Percentiles rank a stretch among this genome's conserved stretches.
Evolutionary conservation across 495 filamentous ascomycete genomes (phyloP).

Genomic region (Podospora bellae-mahoneyi): DNA sequence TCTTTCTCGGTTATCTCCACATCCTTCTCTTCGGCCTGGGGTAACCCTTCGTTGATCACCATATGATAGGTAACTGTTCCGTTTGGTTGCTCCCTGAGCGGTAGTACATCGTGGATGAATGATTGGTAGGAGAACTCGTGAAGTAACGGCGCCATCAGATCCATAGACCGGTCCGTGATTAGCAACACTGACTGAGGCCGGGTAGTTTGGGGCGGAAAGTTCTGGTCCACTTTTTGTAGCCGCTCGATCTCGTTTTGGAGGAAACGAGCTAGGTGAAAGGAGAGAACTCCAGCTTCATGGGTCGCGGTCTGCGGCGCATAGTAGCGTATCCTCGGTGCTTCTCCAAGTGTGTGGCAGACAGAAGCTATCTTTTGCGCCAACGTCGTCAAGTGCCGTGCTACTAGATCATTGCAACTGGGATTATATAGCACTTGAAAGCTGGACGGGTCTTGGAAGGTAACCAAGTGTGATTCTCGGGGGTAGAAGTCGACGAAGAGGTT

Average conservation of each 20-base stretch:
- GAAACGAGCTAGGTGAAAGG: conserved; percentile 83
- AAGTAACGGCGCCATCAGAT: conserved; percentile 76
- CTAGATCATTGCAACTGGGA: conserved; percentile 79
- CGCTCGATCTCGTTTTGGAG: conserved; percentile 85
- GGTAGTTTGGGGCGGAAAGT: conserved; percentile 77
- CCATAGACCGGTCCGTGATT: conserved; percentile 89
- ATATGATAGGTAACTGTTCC: conserved; percentile 87
- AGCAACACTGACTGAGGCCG: conserved; percentile 80
- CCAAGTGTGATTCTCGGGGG: conserved; percentile 83
- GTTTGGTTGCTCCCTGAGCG: conserved; percentile 65
- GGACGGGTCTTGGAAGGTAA: conserved; percentile 90
- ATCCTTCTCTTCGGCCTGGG: conserved; percentile 73
- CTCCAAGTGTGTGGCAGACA: conserved; percentile 77
- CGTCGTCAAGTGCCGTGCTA: conserved; percentile 72
- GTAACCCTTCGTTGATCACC: conserved; percentile 63
- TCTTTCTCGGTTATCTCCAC: conserved; percentile 88
- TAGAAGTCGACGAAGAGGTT: conserved; percentile 82
- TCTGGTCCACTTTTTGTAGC: conserved; percentile 73
- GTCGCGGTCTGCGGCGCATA: conserved; percentile 69
- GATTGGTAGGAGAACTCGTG: conserved; percentile 99
- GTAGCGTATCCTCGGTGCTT: conserved; percentile 88
- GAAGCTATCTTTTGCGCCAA: conserved; percentile 88
- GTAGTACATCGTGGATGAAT: conserved; percentile 91
- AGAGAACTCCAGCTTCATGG: conserved; percentile 86
- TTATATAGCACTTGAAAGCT: conserved; percentile 93